Base-by-base conservation (phyloP, 176 grass and related monocot species). In the Hyparrhenia diplandra region DNA sequence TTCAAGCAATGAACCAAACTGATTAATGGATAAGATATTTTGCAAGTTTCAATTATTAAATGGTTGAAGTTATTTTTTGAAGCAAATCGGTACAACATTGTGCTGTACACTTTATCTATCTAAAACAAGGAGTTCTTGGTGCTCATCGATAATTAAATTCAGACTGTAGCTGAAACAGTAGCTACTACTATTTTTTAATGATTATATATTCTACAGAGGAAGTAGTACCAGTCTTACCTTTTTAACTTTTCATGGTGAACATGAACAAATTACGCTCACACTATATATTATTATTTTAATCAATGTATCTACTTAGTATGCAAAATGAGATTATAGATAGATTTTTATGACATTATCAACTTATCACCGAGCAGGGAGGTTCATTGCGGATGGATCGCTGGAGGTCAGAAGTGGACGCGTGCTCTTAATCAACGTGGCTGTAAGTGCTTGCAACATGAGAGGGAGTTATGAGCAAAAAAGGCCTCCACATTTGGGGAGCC, bases 351-450 rank as follows among this genome's bases (percentile, higher is more conserved):
- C 8, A 11, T 32, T 52, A 18, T 36, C 6, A 47, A 67, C 71
- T 70, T 81, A 29, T 84, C 54, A 76, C 46, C 6, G 21, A 81
- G 69, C 82, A 98, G 92, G 90, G 86, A 36, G 92, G 95, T 76
- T 89, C 88, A 57, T 57, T 93, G 52, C 87, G 77, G 71, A 85
- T 74, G 17, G 75, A 89, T 76, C 73, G 76, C 64, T 94, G 89
- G 90, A 87, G 92, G 76, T 57, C 87, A 60, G 85, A 93, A 80
- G 82, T 87, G 58, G 90, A 98, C 49, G n/a, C n/a, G 4, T 82
- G 28, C 84, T 95, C 79, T 73, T 95, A 86, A 89, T 98, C 76
- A 95, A 80, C 29, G 82, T 95, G 14, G 88, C 92, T 73, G 93
- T 14, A 85, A 88, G 74, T 71, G 88, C 86, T 70, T 87, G 82